Conservation (phyloP, 2,329 filamentous ascomycete genomes). For the Aspergillus neoniger region DNA sequence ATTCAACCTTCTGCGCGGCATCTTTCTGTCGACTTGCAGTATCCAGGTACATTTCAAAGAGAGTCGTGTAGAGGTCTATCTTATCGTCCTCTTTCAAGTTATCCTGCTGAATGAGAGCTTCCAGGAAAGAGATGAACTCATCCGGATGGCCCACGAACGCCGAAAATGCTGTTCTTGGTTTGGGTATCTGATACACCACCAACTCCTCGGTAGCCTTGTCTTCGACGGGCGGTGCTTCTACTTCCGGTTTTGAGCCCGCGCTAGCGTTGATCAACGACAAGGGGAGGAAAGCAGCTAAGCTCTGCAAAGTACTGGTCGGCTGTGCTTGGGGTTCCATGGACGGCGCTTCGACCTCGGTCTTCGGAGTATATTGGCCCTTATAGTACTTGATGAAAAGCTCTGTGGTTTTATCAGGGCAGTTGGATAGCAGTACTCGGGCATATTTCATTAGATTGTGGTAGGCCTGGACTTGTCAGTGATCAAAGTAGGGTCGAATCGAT, state of each 20-base stretch:
- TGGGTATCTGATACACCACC: slow-evolving; percentile 72
- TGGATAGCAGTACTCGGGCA: slow-evolving; percentile 82
- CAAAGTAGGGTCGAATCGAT: background rate
- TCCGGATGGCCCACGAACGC: slow-evolving; percentile 93
- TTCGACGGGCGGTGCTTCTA: slow-evolving; percentile 30
- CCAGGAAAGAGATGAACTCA: slow-evolving; percentile 88
- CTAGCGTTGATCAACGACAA: slow-evolving; percentile 78
- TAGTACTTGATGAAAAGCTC: slow-evolving; percentile 94
- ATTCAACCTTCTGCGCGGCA: slow-evolving; percentile 66
- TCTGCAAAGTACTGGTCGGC: slow-evolving; percentile 77
- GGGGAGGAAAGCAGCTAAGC: slow-evolving; percentile 78
- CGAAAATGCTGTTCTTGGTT: slow-evolving; percentile 87
- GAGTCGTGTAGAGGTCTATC: slow-evolving; percentile 84
- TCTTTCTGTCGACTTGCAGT: slow-evolving; percentile 77
- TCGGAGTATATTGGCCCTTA: slow-evolving; percentile 75
- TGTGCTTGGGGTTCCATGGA: slow-evolving; percentile 49
- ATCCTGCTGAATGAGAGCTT: slow-evolving; percentile 76
- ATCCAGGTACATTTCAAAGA: slow-evolving; percentile 98
- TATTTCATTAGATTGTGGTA: slow-evolving; percentile 94
- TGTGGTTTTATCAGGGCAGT: slow-evolving; percentile 80
- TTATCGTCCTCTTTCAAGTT: slow-evolving; percentile 73
- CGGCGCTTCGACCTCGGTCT: slow-evolving; percentile 60
- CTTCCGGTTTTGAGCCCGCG: slow-evolving; percentile 42
- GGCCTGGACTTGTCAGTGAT: slow-evolving; percentile 53
- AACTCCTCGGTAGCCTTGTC: slow-evolving; percentile 40